Base-by-base conservation (phyloP, 306 rosid species). In the Quercus ilex region DNA sequence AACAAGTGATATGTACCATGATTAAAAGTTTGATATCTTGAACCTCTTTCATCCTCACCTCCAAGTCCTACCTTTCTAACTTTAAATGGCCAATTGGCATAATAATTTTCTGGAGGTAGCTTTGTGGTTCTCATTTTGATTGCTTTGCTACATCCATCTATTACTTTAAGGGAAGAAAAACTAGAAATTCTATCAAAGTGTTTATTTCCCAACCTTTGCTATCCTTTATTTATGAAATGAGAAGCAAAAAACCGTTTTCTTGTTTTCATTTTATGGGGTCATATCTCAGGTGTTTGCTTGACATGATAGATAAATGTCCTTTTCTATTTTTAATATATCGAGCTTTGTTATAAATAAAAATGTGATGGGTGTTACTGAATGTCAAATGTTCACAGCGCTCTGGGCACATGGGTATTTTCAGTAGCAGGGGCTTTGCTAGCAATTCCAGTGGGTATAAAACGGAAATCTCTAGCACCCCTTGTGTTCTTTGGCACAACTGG, bases 401-500 rank as follows among this genome's bases (percentile, higher is more conserved):
- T 92, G 83, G 99, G 98, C 19, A 92, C 98, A 49, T 93, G 99
- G 99, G 94, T 95, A 28, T 95, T 95, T 88, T 91, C 98, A 3
- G 96, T 91, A 58, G 97, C 93, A 31, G 99, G 97, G 75, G 98
- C 99, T 2, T 83, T 95, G 92, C 75, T 93, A 67, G 99, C 96
- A 28, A 95, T 95, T 85, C 99, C 99, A 3, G 96, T 93, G 51
- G 99, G 98, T 70, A 95, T 92, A 78, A 95, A 91, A 85, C 88
- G 91, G 80, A 95, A 91, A 77, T 95, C 98, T 59, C 74, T 95
- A 7, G 97, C 92, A 7, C 99, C 98, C 19, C 93, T 95, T 56
- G 99, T 95, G 65, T 95, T 93, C 87, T 93, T 93, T 77, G 97
- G 97, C 85, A 93, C 99, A 55, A 93, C 99, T 1, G 98, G 99